These are phyloP conservation scores for Paralagenidium karlingii DNA, from an alignment of 352 stramenopile species.

Conservation along the genomic window DNA sequence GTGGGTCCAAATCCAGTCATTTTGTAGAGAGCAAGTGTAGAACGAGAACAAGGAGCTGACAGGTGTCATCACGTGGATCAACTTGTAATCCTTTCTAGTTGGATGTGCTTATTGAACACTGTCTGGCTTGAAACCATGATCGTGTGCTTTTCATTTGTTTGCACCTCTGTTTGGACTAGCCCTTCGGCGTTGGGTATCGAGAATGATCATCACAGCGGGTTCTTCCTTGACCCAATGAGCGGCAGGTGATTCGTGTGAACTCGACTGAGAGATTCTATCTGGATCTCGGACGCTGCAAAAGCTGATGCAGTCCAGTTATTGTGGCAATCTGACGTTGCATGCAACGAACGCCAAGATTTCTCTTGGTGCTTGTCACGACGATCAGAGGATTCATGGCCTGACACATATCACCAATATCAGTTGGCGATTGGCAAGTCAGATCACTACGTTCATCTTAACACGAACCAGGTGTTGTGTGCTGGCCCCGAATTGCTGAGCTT, in stretches of 20 bases:
- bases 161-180: too few relatives aligned
- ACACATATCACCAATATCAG: not conserved
- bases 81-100: too few relatives aligned
- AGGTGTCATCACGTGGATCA: too few relatives aligned
- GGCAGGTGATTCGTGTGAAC: not conserved
- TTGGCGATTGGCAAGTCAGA: not conserved
- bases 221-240: too few relatives aligned
- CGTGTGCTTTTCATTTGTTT: too few relatives aligned
- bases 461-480: not conserved
- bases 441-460: not conserved
- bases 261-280: too few relatives aligned
- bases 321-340: conserved; percentile 60
- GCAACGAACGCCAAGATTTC: conserved; percentile 61
- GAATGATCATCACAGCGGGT: too few relatives aligned
- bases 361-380: conserved; percentile 66
- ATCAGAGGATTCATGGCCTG: conserved; percentile 77
- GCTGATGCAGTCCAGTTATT: conserved; percentile 39
- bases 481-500: not conserved
- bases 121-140: too few relatives aligned
- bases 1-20: conserved; percentile 79
- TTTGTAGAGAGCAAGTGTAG: conserved; percentile 25
- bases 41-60: too few relatives aligned
- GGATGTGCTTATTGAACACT: too few relatives aligned
- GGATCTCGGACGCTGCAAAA: too few relatives aligned
- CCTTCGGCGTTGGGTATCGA: too few relatives aligned